phyloP scores from a whole-genome alignment of 306 rosid genomes.

The Chamaecrista fasciculata region DNA sequence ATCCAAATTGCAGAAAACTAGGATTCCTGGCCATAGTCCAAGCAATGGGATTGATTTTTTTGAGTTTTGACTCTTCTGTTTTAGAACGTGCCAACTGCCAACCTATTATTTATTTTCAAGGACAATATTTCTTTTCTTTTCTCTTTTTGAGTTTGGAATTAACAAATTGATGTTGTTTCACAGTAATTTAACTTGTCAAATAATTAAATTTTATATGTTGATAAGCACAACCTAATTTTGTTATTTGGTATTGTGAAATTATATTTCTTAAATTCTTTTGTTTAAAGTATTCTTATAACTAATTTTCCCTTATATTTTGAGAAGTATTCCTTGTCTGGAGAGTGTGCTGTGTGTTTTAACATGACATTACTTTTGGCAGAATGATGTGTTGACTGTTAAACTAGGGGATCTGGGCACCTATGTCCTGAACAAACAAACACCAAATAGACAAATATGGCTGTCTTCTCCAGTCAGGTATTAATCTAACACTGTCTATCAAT shows the following conservation, averaged over 20 bases:
- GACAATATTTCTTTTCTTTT: neutral
- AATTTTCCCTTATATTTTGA: slow-evolving; percentile 11
- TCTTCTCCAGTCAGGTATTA: slow-evolving; percentile 79
- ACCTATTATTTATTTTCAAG: neutral
- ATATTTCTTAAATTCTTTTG: neutral
- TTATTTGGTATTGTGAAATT: neutral
- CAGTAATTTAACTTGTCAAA: slow-evolving; percentile 1
- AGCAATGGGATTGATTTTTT: too few species aligned
- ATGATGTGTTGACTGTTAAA: slow-evolving; percentile 59
- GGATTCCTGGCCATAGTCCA: too few species aligned
- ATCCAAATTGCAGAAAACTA: too few species aligned
- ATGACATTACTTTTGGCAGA: slow-evolving; percentile 33
- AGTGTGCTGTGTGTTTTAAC: slow-evolving; percentile 9
- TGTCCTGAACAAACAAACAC: slow-evolving; percentile 70
- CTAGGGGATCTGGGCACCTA: slow-evolving; percentile 58
- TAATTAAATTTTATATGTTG: slow-evolving; percentile 12
- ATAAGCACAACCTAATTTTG: neutral
- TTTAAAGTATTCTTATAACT: neutral
- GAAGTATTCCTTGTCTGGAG: slow-evolving; percentile 13
- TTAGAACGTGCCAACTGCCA: neutral
- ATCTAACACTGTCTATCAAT: neutral
- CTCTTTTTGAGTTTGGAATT: neutral
- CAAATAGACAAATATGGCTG: slow-evolving; percentile 70
- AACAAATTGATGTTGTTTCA: neutral
- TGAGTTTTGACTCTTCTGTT: too few species aligned